A percentile compares a stretch with the other conserved stretches of the same genome.
phyloP scores from a whole-genome alignment of 1,139 yeast genomes.

The Lodderomyces oxycetoniae region DNA sequence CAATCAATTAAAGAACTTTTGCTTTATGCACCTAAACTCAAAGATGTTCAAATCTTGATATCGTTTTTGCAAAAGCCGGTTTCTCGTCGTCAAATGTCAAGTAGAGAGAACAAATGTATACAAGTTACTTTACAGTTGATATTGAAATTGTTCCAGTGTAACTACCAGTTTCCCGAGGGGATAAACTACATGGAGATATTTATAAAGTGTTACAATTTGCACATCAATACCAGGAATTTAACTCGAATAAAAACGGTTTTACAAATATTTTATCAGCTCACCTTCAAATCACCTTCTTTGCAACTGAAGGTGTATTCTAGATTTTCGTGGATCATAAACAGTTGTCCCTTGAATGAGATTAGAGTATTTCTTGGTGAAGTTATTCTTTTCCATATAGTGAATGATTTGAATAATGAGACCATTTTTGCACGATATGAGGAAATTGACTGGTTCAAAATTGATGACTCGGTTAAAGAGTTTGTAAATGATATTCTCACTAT shows the following conservation, averaged over 20 bases:
- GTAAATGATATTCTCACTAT: conserved; percentile 1
- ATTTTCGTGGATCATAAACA: conserved; percentile 25
- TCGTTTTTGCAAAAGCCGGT: conserved; percentile 3
- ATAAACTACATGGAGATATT: conserved; percentile 23
- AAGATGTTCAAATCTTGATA: conserved; percentile 12
- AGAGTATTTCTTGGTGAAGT: conserved; percentile 28
- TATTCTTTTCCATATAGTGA: conserved; percentile 28
- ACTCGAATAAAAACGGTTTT: conserved; percentile 31
- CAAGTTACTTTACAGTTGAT: conserved; percentile 27
- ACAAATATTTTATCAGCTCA: conserved; percentile 33
- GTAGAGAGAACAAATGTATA: conserved; percentile 20
- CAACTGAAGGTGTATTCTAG: conserved; percentile 21
- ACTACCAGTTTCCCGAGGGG: conserved; percentile 10
- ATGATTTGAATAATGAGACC: conserved; percentile 16
- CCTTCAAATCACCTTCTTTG: conserved; percentile 10
- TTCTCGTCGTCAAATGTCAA: background rate
- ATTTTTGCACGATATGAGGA: conserved; percentile 7
- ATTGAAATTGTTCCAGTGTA: conserved; percentile 35
- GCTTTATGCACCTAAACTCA: conserved; percentile 22
- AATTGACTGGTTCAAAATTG: conserved; percentile 21
- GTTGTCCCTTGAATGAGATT: conserved; percentile 27
- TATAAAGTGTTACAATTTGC: conserved; percentile 54
- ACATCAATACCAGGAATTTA: conserved; percentile 40
- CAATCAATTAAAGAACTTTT: conserved; percentile 42
- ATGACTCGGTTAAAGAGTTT: conserved; percentile 6